phyloP scores from a whole-genome alignment of 2,329 filamentous ascomycete species.

The Colletotrichum australisinense region DNA sequence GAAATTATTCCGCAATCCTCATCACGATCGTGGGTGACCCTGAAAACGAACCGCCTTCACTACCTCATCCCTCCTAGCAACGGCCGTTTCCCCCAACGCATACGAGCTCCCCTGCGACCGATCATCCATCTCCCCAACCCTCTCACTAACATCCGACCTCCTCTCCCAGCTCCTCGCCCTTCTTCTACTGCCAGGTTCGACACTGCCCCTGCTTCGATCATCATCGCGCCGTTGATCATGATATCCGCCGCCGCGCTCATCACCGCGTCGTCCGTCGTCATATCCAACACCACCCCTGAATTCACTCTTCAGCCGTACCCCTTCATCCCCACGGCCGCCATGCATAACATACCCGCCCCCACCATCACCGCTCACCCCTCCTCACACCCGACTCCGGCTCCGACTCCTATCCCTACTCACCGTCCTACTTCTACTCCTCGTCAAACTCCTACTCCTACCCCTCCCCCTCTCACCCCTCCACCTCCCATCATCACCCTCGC shows the following conservation, averaged over 20 bases:
- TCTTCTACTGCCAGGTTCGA: not conserved
- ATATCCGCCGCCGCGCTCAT: not conserved
- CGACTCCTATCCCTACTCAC: too few relatives aligned
- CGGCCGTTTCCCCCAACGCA: not conserved
- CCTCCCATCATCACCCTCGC: not conserved
- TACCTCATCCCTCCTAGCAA: conserved; percentile 1
- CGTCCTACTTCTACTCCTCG: too few relatives aligned
- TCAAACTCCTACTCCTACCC: not conserved
- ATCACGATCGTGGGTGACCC: not conserved
- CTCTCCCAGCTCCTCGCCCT: conserved; percentile 14
- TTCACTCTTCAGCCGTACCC: not conserved
- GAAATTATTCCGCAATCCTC: not conserved
- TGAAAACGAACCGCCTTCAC: not conserved
- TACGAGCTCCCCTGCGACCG: conserved; percentile 14
- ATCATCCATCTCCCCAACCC: conserved; percentile 26
- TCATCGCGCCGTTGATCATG: not conserved
- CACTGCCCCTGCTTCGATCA: not conserved
- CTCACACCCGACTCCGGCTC: not conserved
- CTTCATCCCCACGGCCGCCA: not conserved
- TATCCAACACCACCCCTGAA: not conserved
- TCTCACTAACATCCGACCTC: conserved; percentile 15
- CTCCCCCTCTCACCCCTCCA: not conserved
- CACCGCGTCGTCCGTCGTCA: not conserved
- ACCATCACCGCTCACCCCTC: not conserved
- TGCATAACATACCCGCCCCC: not conserved